Percentiles rank a stretch among this genome's conserved stretches.
Conservation (phyloP, 2,329 filamentous ascomycete species). For the Colletotrichum higginsianum region DNA sequence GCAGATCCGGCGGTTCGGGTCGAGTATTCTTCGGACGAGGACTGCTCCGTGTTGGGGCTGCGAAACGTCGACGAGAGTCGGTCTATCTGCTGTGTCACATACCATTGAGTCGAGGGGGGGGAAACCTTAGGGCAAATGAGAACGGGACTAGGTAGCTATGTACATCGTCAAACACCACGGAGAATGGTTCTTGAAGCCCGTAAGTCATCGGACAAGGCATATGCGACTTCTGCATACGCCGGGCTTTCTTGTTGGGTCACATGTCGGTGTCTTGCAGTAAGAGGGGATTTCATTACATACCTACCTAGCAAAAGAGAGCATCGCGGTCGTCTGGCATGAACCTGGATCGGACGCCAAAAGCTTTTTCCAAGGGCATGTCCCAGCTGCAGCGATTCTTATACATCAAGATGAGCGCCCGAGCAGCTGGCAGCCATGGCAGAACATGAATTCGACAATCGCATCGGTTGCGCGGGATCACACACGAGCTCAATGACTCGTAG, state of each 20-base stretch:
- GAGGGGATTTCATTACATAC: neutral
- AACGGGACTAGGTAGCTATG: neutral
- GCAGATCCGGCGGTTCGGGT: slow-evolving; percentile 46
- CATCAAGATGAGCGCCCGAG: neutral
- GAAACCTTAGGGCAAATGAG: slow-evolving; percentile 13
- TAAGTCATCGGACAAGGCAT: slow-evolving; percentile 2
- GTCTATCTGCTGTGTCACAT: neutral
- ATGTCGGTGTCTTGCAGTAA: neutral
- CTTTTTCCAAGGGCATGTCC: neutral
- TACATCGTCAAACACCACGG: neutral
- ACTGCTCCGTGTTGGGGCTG: slow-evolving; percentile 29
- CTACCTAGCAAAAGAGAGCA: neutral
- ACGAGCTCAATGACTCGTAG: slow-evolving; percentile 33
- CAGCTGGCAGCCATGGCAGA: neutral
- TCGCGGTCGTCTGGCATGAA: neutral
- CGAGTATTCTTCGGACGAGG: slow-evolving; percentile 41
- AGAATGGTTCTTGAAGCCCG: neutral
- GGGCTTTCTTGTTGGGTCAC: slow-evolving; percentile 9
- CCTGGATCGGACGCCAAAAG: neutral
- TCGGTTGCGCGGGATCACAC: neutral
- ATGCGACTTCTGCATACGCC: slow-evolving; percentile 1
- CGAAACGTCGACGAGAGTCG: slow-evolving; percentile 23
- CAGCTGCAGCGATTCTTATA: slow-evolving; percentile 6
- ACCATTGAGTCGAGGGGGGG: neutral
- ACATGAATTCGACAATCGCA: neutral